Evolutionary conservation across 208 protist species (phyloP).

Genomic region (Crithidia fasciculata): DNA sequence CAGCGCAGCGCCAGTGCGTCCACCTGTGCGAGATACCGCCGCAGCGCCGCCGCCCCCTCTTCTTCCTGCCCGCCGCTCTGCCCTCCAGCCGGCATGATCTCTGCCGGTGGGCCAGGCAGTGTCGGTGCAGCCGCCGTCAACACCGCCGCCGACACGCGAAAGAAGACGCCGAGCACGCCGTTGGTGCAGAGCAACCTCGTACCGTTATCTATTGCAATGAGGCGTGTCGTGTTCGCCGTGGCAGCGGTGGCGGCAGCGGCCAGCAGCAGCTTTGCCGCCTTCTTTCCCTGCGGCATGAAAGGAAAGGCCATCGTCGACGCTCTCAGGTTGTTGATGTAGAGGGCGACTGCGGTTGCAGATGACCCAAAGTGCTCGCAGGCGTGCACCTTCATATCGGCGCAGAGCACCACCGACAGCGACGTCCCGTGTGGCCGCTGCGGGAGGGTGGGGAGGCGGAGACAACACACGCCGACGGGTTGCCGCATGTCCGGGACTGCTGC

Average conservation of each 20-base stretch:
- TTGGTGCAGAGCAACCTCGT: constrained; percentile 28
- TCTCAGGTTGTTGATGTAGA: constrained; percentile 13
- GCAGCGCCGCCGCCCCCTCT: constrained; percentile 17
- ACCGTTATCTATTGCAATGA: constrained; percentile 12
- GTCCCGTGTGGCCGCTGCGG: constrained; percentile 12
- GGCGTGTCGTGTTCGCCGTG: not conserved
- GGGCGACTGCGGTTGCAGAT: not conserved
- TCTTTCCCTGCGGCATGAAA: not conserved
- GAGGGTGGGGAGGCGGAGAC: not conserved
- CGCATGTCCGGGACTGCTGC: constrained; percentile 2
- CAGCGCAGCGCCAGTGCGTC: constrained; percentile 28
- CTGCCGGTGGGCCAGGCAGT: not conserved
- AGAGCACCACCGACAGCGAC: constrained; percentile 22
- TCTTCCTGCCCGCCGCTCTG: not conserved
- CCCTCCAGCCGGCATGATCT: not conserved
- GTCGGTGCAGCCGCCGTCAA: constrained; percentile 4
- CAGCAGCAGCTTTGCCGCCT: not conserved
- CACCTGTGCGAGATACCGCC: constrained; percentile 34
- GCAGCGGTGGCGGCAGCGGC: not conserved
- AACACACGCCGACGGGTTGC: constrained; percentile 19
- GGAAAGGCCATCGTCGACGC: constrained; percentile 6
- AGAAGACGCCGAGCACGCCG: constrained; percentile 23
- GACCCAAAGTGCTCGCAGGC: constrained; percentile 32
- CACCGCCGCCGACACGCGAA: constrained; percentile 16
- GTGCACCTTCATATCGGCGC: constrained; percentile 29